Evolutionary conservation across 164 flowering plant species (phyloP), one percentile per base, ranked within the genome.

Genomic region (Piper betle): DNA sequence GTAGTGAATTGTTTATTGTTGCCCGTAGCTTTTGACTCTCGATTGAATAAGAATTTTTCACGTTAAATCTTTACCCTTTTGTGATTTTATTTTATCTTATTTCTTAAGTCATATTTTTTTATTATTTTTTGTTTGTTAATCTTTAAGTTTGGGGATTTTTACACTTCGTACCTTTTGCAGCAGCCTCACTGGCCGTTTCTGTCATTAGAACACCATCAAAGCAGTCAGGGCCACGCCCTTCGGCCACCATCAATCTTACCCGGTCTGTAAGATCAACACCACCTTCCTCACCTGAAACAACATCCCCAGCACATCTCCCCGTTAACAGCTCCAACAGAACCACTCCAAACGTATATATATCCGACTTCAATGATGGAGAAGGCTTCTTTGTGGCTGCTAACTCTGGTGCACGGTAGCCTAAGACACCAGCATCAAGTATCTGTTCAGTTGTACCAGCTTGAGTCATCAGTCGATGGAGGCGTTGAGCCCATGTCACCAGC

Each of bases 401-500:
- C 69, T 94, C 99, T 11, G 97, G 99, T 33, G 99, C 95, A 0
- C 97, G 87, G 53, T 91, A 94, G 19, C 97, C 99, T 10, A 94
- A 66, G 8, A 85, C 81, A 7, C 97, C 99, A 19, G 95, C 81
- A 69, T 94, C 97, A 6, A 86, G 93, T 63, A 94, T 88, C 73
- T 91, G 99, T 62, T 91, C 96, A 2, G 71, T 62, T 6, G 89
- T 87, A 46, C 99, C 97, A n/a, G 92, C 84, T 53, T 83, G 97
- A 50, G 95, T 94, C 99, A 94, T 88, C 48, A 94, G 86, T 33
- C 97, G 88, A 70, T 94, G 99, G 20, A 94, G 99, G n/a, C n/a
- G n/a, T n/a, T n/a, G n/a, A n/a, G n/a, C n/a, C n/a, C n/a, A n/a
- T n/a, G n/a, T n/a, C n/a, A n/a, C n/a, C 77, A 50, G 86, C 89